Percentiles rank a stretch among this genome's conserved stretches.
phyloP scores from a whole-genome alignment of 2,329 filamentous ascomycete species.

The Capronia epimyces region DNA sequence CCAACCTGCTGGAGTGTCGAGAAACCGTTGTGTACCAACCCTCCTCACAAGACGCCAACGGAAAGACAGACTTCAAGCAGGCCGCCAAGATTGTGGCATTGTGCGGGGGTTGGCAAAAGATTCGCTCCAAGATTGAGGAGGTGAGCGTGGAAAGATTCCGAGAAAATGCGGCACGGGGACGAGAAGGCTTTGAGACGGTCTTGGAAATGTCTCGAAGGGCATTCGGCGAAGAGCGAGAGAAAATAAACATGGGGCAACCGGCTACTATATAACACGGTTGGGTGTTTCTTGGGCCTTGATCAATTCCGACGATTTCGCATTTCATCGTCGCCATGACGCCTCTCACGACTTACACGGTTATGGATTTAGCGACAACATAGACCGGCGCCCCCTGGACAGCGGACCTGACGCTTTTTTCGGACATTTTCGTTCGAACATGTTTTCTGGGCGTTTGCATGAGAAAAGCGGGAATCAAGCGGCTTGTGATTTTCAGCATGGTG shows the following conservation, averaged over 20 bases:
- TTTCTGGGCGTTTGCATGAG: not conserved
- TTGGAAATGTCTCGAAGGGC: constrained; percentile 87
- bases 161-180: constrained; percentile 84
- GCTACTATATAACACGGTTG: constrained; percentile 13
- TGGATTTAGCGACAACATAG: constrained; percentile 7
- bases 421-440: not conserved
- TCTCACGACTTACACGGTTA: constrained; percentile 11
- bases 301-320: not conserved
- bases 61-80: constrained; percentile 75
- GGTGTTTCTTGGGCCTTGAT: too few relatives aligned
- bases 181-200: constrained; percentile 91
- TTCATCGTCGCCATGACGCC: not conserved
- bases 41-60: constrained; percentile 43
- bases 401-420: not conserved
- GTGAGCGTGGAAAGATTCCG: constrained; percentile 80
- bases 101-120: constrained; percentile 93
- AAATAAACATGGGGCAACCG: constrained; percentile 36
- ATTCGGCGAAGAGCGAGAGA: constrained; percentile 80
- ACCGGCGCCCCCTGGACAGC: constrained; percentile 1
- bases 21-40: constrained; percentile 88
- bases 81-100: constrained; percentile 88
- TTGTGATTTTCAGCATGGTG: constrained; percentile 5
- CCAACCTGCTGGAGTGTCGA: constrained; percentile 82
- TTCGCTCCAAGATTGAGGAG: constrained; percentile 94
- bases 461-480: constrained; percentile 2